A percentile compares a stretch with the other conserved stretches of the same genome.
phyloP scores from a whole-genome alignment of 2,329 filamentous ascomycete species.

The Chaetomium strumarium region DNA sequence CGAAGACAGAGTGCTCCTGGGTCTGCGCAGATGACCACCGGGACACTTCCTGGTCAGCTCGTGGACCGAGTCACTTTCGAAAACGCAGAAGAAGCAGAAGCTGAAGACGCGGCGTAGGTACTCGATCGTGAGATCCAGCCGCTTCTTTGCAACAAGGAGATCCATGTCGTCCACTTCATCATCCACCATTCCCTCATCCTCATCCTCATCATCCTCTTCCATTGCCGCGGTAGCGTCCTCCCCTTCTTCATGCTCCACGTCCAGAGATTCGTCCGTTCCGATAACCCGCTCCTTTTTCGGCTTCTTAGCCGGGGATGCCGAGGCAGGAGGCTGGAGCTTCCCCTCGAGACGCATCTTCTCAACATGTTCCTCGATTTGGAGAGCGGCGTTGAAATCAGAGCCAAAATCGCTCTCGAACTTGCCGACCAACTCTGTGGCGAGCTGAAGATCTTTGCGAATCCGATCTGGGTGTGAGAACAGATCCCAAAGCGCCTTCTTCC shows the following conservation, averaged over 20 bases:
- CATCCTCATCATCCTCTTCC: slow-evolving; percentile 77
- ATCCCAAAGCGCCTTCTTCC: slow-evolving; percentile 96
- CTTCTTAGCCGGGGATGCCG: slow-evolving; percentile 52
- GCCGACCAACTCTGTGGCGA: slow-evolving; percentile 74
- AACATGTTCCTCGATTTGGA: slow-evolving; percentile 80
- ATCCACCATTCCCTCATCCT: slow-evolving; percentile 70
- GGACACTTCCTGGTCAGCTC: slow-evolving; percentile 94
- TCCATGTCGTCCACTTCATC: slow-evolving; percentile 90
- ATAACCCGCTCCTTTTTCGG: slow-evolving; percentile 55
- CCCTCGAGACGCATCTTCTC: slow-evolving; percentile 73
- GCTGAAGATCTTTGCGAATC: slow-evolving; percentile 79
- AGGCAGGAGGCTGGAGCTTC: slow-evolving; percentile 62
- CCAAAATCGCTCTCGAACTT: slow-evolving; percentile 84
- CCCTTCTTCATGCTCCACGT: slow-evolving; percentile 67
- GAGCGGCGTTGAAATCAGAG: slow-evolving; percentile 66
- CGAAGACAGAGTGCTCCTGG: slow-evolving; percentile 75
- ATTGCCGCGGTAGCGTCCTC: slow-evolving; percentile 55
- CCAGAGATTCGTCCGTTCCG: slow-evolving; percentile 55
- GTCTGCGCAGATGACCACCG: slow-evolving; percentile 91
- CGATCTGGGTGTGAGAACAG: slow-evolving; percentile 91
- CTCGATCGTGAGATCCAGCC: slow-evolving; percentile 90
- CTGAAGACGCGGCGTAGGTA: slow-evolving; percentile 95
- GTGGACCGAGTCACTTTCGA: slow-evolving; percentile 95
- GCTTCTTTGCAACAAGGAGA: slow-evolving; percentile 88
- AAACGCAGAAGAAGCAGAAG: slow-evolving; percentile 99